Evolutionary conservation across 2,329 filamentous ascomycete species (phyloP).

Genomic region (Bipolaris cookei): DNA sequence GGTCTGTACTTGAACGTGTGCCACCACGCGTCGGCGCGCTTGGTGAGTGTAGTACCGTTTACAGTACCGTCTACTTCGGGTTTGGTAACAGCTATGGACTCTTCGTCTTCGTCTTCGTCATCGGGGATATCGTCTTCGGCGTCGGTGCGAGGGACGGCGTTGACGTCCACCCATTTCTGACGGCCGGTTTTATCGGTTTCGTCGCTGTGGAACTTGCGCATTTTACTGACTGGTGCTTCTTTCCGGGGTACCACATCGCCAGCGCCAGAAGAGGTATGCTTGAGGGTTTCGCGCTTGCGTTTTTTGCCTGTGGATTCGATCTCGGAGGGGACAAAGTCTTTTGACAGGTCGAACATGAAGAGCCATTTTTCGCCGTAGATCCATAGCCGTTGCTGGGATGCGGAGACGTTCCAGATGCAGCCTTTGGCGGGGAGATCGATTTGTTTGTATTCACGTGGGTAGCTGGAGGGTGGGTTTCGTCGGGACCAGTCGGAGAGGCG

Average conservation of each 20-base stretch:
- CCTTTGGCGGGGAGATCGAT: slow-evolving; percentile 83
- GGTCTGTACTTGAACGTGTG: slow-evolving; percentile 91
- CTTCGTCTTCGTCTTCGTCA: slow-evolving; percentile 2
- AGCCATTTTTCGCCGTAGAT: slow-evolving; percentile 86
- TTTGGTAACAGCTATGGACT: slow-evolving; percentile 18
- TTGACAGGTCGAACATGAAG: slow-evolving; percentile 86
- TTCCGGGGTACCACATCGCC: slow-evolving; percentile 60
- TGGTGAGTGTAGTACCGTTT: slow-evolving; percentile 17
- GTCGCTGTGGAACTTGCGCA: slow-evolving; percentile 55
- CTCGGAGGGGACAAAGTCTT: slow-evolving; percentile 62
- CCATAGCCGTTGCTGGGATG: slow-evolving; percentile 69
- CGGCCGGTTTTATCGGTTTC: slow-evolving; percentile 41
- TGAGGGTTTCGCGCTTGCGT: slow-evolving; percentile 36
- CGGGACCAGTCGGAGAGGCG: slow-evolving; percentile 84
- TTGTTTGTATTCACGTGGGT: slow-evolving; percentile 76
- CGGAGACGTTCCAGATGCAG: slow-evolving; percentile 77
- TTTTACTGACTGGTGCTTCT: slow-evolving; percentile 55
- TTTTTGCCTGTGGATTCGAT: slow-evolving; percentile 31
- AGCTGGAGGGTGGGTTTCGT: slow-evolving; percentile 75
- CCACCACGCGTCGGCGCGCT: slow-evolving; percentile 62
- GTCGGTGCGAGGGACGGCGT: slow-evolving; percentile 27
- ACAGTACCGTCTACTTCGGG: slow-evolving; percentile 20
- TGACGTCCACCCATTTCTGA: slow-evolving; percentile 39
- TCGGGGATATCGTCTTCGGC: background rate
- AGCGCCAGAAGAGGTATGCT: slow-evolving; percentile 60